Evolutionary conservation across 371 early-diverging fungal genomes (phyloP), one percentile per base, ranked within the genome.

Genomic region (Rhizomucor miehei): DNA sequence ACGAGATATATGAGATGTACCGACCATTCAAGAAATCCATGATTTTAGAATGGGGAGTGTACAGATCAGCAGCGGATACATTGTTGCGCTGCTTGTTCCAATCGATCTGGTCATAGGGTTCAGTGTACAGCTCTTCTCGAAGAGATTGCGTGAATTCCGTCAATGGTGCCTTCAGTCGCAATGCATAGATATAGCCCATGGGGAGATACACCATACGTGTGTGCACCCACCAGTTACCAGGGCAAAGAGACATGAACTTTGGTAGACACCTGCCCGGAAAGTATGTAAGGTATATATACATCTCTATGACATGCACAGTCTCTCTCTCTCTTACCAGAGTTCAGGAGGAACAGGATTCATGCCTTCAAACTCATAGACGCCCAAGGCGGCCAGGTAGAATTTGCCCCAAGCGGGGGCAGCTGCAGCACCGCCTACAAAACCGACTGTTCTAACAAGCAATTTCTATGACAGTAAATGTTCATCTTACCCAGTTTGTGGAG

Each of bases 321-420:
- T 39, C 49, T 49, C 69, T 84, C 95, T 10, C 9, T 39, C 49
- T 49, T 70, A 85, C 95, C 92, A 93, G 21, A 96, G 80, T 70
- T 98, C 98, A 0, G 97, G 95, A 2, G 95, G 95, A 23, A 98
- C 79, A 38, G 98, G 95, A 59, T 97, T 96, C 75, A 94, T 86
- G 14, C 98, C 98, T 54, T 87, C 86, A 89, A 92, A 98, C 36
- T 95, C 93, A 73, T 98, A 98, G 8, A 91, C 87, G 55, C 91
- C 90, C 66, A 98, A 75, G 9, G 87, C 84, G 20, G 90, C 62
- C 20, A 98, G 82, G 93, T 96, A 96, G 67, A 98, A 95, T 69
- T 98, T 98, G 17, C 98, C 98, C 98, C 98, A 98, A 43, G 95
- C 86, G 39, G 98, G 94, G 14, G 86, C 80, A 36, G 86, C 92